Conservation (phyloP, 176 grass and related monocot genomes). For the Aegilops speltoides region DNA sequence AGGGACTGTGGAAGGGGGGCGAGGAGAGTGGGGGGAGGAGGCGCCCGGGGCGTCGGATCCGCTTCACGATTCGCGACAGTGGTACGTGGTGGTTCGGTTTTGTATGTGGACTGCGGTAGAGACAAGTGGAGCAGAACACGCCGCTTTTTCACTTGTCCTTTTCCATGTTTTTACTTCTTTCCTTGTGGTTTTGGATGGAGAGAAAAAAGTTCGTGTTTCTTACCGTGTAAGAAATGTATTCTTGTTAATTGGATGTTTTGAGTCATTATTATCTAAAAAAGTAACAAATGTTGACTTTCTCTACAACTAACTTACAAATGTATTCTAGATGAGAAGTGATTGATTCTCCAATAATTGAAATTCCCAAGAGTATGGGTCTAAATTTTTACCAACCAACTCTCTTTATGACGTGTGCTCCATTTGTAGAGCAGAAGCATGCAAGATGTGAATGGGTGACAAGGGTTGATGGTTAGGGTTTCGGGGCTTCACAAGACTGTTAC, state of each 20-base stretch:
- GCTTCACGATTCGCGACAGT: slow-evolving; percentile 33
- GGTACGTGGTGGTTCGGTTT: background rate
- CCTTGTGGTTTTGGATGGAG: background rate
- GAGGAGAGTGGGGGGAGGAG: background rate
- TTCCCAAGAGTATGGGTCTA: no score
- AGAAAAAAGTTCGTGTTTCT: background rate
- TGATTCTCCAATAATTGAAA: no score
- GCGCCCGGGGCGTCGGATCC: background rate
- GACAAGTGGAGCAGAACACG: slow-evolving; percentile 34
- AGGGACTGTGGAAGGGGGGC: background rate
- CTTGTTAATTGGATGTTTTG: background rate
- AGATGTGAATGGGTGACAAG: no score
- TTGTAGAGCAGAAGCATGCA: no score
- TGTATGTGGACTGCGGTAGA: slow-evolving; percentile 27
- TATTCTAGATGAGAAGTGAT: no score
- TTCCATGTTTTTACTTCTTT: background rate
- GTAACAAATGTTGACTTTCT: no score
- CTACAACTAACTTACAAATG: no score
- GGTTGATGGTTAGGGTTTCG: no score
- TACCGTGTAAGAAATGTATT: background rate
- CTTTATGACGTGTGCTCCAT: no score
- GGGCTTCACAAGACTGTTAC: no score
- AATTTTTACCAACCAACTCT: no score
- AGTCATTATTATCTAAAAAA: background rate
- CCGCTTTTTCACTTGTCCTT: slow-evolving; percentile 23